phyloP scores from a whole-genome alignment of 2,329 filamentous ascomycete genomes.

The Chaetomium sp. region DNA sequence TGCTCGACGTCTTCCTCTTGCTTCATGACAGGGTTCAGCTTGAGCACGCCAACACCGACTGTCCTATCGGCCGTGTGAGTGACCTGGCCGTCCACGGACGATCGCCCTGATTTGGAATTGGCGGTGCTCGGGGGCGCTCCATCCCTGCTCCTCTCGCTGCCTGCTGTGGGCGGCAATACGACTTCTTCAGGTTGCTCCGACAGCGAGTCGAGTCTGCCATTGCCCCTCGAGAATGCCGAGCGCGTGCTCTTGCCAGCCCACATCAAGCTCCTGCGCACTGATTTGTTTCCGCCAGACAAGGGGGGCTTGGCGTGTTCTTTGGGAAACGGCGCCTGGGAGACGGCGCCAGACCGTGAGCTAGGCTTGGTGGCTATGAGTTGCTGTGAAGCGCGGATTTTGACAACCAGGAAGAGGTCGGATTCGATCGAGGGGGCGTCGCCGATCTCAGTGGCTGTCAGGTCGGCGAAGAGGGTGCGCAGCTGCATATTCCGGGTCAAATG shows the following conservation, averaged over 20 bases:
- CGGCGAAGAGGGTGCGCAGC: constrained; percentile 84
- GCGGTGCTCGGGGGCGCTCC: constrained; percentile 58
- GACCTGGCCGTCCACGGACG: constrained; percentile 40
- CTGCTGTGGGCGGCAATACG: constrained; percentile 40
- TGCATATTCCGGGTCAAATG: constrained; percentile 65
- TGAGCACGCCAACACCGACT: constrained; percentile 75
- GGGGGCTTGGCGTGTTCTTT: constrained; percentile 53
- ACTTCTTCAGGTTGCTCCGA: constrained; percentile 53
- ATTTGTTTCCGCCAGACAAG: constrained; percentile 53
- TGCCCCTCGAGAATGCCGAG: constrained; percentile 56
- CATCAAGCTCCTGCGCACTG: constrained; percentile 67
- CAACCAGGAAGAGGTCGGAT: constrained; percentile 78
- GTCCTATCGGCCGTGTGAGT: constrained; percentile 61
- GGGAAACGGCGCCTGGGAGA: constrained; percentile 44
- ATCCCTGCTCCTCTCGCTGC: constrained; percentile 51
- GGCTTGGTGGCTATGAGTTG: constrained; percentile 53
- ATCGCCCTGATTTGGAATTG: constrained; percentile 50
- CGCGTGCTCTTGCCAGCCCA: constrained; percentile 65
- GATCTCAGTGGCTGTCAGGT: constrained; percentile 76
- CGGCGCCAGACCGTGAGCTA: constrained; percentile 54
- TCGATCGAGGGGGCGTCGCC: constrained; percentile 64
- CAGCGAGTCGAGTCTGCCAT: constrained; percentile 58
- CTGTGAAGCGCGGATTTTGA: constrained; percentile 70
- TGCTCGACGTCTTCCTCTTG: constrained; percentile 73
- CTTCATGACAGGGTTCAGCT: constrained; percentile 74